phyloP scores from a whole-genome alignment of 2,329 filamentous ascomycete species.

The Aaosphaeria arxii region DNA sequence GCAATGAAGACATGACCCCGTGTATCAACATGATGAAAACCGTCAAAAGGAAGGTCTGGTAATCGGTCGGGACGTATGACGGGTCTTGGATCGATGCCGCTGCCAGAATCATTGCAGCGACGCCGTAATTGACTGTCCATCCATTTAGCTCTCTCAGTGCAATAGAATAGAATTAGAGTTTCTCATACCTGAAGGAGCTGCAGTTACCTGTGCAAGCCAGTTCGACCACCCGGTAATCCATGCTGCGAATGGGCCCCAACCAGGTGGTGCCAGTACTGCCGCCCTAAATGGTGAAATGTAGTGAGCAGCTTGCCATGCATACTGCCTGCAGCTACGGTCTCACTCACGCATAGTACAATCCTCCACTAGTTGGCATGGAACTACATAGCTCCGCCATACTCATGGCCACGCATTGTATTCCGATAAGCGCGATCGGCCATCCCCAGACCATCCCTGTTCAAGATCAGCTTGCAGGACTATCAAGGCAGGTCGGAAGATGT shows the following conservation, averaged over 20 bases:
- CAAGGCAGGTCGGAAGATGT: not conserved
- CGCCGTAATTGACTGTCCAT: slow-evolving; percentile 57
- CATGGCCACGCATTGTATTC: slow-evolving; percentile 68
- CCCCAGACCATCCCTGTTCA: slow-evolving; percentile 69
- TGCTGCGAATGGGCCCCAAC: slow-evolving; percentile 64
- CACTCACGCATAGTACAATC: slow-evolving; percentile 64
- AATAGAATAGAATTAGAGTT: not conserved
- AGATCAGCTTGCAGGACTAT: slow-evolving; percentile 4
- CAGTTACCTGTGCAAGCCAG: slow-evolving; percentile 66
- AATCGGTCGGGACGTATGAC: slow-evolving; percentile 61
- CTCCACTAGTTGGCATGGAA: slow-evolving; percentile 69
- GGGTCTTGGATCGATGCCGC: slow-evolving; percentile 67
- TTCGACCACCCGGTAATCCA: slow-evolving; percentile 71
- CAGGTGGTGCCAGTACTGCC: slow-evolving; percentile 65
- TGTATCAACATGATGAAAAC: slow-evolving; percentile 67
- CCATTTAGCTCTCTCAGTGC: not conserved
- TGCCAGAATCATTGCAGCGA: slow-evolving; percentile 69
- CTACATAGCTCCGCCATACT: slow-evolving; percentile 67
- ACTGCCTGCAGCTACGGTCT: no score
- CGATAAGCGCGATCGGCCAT: slow-evolving; percentile 70
- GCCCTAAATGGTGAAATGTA: slow-evolving; percentile 23
- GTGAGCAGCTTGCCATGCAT: no score
- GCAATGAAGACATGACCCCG: slow-evolving; percentile 64
- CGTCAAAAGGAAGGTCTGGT: slow-evolving; percentile 68
- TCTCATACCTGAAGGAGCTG: slow-evolving; percentile 52